Evolutionary conservation across 2,329 filamentous ascomycete species (phyloP).

Genomic region (Diplocarpon rosae): DNA sequence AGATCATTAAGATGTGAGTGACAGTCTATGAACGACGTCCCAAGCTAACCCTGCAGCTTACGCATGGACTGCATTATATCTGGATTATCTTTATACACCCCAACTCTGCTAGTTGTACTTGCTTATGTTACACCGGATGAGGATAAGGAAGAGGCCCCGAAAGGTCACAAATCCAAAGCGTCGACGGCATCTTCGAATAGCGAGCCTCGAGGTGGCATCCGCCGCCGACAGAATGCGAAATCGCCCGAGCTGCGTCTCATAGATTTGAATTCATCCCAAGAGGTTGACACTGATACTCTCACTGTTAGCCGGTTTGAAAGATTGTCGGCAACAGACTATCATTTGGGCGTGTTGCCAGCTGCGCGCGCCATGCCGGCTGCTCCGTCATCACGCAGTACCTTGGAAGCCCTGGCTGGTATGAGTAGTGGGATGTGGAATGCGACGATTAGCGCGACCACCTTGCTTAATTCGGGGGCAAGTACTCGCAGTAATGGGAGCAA

Average conservation of each 20-base stretch:
- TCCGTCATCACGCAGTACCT: slow-evolving; percentile 53
- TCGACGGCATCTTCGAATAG: slow-evolving; percentile 41
- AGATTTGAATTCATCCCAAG: slow-evolving; percentile 69
- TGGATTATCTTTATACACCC: slow-evolving; percentile 92
- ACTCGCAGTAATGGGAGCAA: slow-evolving; percentile 49
- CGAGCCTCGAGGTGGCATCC: slow-evolving; percentile 53
- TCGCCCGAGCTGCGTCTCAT: slow-evolving; percentile 87
- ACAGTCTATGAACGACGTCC: not conserved
- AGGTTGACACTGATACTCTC: slow-evolving; percentile 79
- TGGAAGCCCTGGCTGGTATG: slow-evolving; percentile 64
- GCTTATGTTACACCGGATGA: slow-evolving; percentile 67
- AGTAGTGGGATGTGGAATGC: slow-evolving; percentile 80
- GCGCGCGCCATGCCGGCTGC: slow-evolving; percentile 54
- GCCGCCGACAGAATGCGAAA: slow-evolving; percentile 64
- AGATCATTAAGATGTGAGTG: slow-evolving; percentile 84
- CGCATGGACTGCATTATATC: slow-evolving; percentile 97
- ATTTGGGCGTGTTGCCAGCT: slow-evolving; percentile 73
- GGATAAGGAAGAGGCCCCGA: slow-evolving; percentile 28
- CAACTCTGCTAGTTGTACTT: slow-evolving; percentile 79
- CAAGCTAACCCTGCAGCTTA: slow-evolving; percentile 44
- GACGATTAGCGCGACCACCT: slow-evolving; percentile 72
- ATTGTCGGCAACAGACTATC: slow-evolving; percentile 82
- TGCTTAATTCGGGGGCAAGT: slow-evolving; percentile 82
- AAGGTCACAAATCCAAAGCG: slow-evolving; percentile 25
- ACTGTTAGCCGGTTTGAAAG: slow-evolving; percentile 79